These are phyloP conservation scores for Lunularia cruciata DNA, from an alignment of 225 moss, liverwort and hornwort genomes.

Conservation along the genomic window DNA sequence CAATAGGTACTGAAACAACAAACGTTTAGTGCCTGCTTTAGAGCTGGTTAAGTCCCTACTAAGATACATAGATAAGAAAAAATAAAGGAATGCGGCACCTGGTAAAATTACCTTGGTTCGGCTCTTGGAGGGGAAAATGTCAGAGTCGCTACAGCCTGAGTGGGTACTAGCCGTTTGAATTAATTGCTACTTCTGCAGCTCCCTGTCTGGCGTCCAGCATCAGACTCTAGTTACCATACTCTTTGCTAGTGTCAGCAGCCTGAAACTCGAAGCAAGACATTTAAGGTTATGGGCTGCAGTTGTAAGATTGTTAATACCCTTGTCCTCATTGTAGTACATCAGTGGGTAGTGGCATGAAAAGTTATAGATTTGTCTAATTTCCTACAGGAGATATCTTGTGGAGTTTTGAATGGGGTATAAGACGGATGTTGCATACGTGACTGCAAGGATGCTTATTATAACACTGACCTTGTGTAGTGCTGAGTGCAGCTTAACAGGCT, in stretches of 20 bases:
- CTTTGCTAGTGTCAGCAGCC: background rate
- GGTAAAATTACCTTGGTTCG: background rate
- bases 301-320: no score
- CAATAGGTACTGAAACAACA: background rate
- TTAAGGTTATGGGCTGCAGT: background rate
- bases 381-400: no score
- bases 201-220: background rate
- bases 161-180: background rate
- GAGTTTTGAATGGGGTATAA: no score
- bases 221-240: background rate
- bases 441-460: no score
- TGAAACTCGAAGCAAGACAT: background rate
- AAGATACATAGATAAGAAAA: background rate
- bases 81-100: background rate
- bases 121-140: background rate
- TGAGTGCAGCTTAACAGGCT: no score
- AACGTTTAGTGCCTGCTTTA: background rate
- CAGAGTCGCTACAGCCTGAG: background rate
- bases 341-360: no score
- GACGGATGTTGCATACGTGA: no score
- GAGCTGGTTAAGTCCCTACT: background rate
- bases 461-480: no score
- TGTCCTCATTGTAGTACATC: no score
- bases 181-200: slow-evolving; percentile 14
- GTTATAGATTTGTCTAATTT: no score